These are phyloP conservation scores for Cryphonectria naterciae DNA, from an alignment of 2,329 filamentous ascomycete genomes.

Conservation along the genomic window DNA sequence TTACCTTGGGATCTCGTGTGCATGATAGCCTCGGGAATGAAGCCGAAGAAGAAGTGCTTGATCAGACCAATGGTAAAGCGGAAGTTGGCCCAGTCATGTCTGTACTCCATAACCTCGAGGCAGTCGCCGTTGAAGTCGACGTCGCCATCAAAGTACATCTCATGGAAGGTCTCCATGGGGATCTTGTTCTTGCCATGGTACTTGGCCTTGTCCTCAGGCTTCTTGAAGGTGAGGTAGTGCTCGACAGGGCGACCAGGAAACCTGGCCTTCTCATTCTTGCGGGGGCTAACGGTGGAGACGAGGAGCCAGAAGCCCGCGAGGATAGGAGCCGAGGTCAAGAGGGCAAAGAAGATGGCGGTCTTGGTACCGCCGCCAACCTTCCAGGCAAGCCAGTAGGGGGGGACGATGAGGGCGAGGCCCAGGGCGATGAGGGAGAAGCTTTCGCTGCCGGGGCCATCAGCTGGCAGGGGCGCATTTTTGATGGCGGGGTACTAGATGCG, in stretches of 20 bases:
- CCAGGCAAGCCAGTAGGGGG: conserved; percentile 82
- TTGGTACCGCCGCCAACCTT: conserved; percentile 84
- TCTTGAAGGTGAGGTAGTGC: conserved; percentile 86
- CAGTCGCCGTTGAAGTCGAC: conserved; percentile 95
- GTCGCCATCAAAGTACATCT: conserved; percentile 96
- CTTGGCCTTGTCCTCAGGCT: conserved; percentile 61
- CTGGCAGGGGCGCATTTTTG: conserved; percentile 91
- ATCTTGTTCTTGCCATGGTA: conserved; percentile 82
- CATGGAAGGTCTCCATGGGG: conserved; percentile 90
- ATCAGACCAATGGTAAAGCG: conserved; percentile 84
- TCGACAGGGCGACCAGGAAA: conserved; percentile 86
- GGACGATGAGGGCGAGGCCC: conserved; percentile 66
- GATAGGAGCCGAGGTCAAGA: conserved; percentile 79
- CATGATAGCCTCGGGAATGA: conserved; percentile 89
- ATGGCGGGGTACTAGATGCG: conserved; percentile 77
- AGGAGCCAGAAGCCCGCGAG: conserved; percentile 82
- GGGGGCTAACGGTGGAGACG: conserved; percentile 78
- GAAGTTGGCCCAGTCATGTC: conserved; percentile 97
- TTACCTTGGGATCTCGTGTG: conserved; percentile 86
- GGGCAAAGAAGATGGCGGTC: conserved; percentile 83
- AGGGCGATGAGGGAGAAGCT: conserved; percentile 85
- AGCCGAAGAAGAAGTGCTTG: conserved; percentile 84
- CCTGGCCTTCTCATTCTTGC: conserved; percentile 90
- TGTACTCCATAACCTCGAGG: conserved; percentile 87
- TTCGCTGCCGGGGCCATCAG: conserved; percentile 82